Evolutionary conservation across 108 stramenopile genomes (phyloP).

Genomic region (Nitzschia sp.): DNA sequence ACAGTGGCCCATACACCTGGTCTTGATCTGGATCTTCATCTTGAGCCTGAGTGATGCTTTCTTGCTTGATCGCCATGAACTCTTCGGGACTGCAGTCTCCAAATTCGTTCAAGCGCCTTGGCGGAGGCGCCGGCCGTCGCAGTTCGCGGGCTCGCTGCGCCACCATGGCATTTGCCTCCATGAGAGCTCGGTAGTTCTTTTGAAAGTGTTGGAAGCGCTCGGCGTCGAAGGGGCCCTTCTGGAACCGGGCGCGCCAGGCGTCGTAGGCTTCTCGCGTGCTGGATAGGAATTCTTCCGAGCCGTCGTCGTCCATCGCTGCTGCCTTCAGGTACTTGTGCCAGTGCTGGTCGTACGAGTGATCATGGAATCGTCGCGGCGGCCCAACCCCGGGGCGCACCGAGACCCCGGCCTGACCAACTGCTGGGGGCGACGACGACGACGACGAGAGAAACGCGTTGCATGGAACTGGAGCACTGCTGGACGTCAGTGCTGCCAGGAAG

Average conservation of each 20-base stretch:
- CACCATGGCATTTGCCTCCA: slow-evolving; percentile 17
- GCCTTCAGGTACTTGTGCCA: background rate
- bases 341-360: background rate
- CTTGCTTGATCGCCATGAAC: slow-evolving; percentile 33
- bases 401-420: too few species aligned
- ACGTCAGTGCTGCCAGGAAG: background rate
- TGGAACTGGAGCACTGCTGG: background rate
- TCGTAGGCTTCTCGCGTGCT: slow-evolving; percentile 19
- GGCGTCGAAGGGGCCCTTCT: slow-evolving; percentile 16
- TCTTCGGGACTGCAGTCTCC: slow-evolving; percentile 80
- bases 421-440: background rate
- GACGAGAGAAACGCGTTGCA: background rate
- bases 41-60: background rate
- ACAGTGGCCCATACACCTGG: too few species aligned
- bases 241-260: slow-evolving; percentile 18
- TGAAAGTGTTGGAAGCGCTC: slow-evolving; percentile 28
- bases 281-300: slow-evolving; percentile 1
- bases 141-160: slow-evolving; percentile 4
- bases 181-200: slow-evolving; percentile 20
- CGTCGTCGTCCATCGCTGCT: background rate
- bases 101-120: slow-evolving; percentile 60
- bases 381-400: too few species aligned
- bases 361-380: too few species aligned
- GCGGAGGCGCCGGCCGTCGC: slow-evolving; percentile 9
- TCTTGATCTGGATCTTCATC: background rate